Conservation (phyloP, 2,329 filamentous ascomycete genomes). For the Drechslerella coelobrocha region DNA sequence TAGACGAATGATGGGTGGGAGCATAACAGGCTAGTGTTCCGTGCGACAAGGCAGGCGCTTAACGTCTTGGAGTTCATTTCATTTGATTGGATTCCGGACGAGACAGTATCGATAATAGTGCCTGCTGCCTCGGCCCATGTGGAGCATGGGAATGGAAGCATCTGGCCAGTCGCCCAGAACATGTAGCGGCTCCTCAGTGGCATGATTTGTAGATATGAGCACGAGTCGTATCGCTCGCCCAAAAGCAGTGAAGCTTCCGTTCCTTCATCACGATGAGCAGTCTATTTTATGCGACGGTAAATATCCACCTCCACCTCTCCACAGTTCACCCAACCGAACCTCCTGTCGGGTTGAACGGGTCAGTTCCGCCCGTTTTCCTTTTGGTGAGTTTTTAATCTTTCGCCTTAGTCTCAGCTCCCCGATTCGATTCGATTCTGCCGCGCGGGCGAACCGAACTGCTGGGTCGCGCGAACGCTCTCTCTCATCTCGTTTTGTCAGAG, state of each 20-base stretch:
- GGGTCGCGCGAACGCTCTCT: not conserved
- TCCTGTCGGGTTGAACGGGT: not conserved
- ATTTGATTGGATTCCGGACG: no score
- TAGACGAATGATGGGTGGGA: no score
- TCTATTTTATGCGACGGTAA: no score
- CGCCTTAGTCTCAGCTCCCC: not conserved
- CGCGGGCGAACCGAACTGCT: constrained; percentile 5
- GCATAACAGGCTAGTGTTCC: no score
- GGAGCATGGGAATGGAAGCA: no score
- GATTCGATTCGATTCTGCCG: constrained; percentile 7
- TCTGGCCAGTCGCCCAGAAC: no score
- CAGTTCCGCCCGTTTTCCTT: not conserved
- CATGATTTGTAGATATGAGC: no score
- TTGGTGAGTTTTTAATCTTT: not conserved
- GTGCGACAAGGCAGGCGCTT: not conserved
- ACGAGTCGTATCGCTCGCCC: not conserved
- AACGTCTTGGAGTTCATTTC: not conserved
- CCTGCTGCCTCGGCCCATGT: no score
- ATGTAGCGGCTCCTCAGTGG: no score
- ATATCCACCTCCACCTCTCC: not conserved
- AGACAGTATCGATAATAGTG: no score
- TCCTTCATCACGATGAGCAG: no score
- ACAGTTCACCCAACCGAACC: not conserved
- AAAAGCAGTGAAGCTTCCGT: not conserved
- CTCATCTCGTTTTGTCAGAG: no score